These are phyloP conservation scores for Carex arenaria DNA, from an alignment of 202 grass and related monocot genomes.

Conservation along the genomic window DNA sequence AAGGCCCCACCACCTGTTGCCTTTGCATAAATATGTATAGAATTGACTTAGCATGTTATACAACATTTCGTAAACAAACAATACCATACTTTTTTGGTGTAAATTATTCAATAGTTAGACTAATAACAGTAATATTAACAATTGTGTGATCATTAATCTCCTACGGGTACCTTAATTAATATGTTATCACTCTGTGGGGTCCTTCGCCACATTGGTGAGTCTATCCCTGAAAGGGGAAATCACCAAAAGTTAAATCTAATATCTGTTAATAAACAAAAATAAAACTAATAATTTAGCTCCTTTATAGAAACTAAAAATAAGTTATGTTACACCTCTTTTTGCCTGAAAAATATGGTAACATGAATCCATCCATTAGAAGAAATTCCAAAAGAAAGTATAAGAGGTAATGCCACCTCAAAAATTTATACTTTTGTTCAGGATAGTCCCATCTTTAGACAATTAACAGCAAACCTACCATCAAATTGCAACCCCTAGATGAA, in stretches of 20 bases:
- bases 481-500: too few species aligned
- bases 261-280: not conserved
- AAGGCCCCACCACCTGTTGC: slow-evolving; percentile 98
- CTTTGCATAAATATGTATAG: slow-evolving; percentile 57
- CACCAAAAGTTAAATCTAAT: slow-evolving; percentile 13
- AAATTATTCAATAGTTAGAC: not conserved
- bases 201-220: slow-evolving; percentile 87
- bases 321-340: not conserved
- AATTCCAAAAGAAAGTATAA: too few species aligned
- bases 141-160: not conserved
- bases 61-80: not conserved
- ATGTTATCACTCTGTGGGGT: slow-evolving; percentile 46
- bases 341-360: not conserved
- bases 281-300: not conserved
- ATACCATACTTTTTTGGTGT: not conserved
- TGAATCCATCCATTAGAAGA: too few species aligned
- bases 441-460: too few species aligned
- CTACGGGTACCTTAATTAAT: slow-evolving; percentile 78
- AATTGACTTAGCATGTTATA: not conserved
- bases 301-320: not conserved
- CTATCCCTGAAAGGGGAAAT: slow-evolving; percentile 61
- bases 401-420: too few species aligned
- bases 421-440: too few species aligned
- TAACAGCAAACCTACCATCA: too few species aligned
- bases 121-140: not conserved